Base-by-base conservation (phyloP, 164 flowering plant genomes). In the Umbellularia californica region DNA sequence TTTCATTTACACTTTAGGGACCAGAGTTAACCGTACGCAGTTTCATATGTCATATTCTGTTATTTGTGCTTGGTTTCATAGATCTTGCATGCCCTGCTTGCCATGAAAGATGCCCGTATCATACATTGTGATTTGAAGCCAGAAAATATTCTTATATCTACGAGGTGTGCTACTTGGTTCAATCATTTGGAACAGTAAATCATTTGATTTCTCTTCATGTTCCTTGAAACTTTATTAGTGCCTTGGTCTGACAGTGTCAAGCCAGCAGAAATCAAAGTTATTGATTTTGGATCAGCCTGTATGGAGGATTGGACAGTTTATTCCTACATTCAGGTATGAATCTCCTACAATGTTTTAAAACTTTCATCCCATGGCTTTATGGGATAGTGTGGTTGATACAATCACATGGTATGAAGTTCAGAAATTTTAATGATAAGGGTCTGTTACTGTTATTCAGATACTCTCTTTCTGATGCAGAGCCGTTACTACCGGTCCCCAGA, bases 61-160 rank as follows among this genome's bases (percentile, higher is more conserved):
- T 41, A 41, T 41, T 28, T 62, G 47, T 76, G 25, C 50, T 58
- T 80, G n/a, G 12, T 76, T 70, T 68, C 20, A 27, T 78, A 96
- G 99, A 96, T 96, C 71, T 83, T 96, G 81, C 81, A 83, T 76
- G 99, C 97, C 27, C 77, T 96, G 83, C 84, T 87, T 77, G 84
- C 94, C 58, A 82, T 96, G 88, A 96, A 92, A 86, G 96, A 90
- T 72, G 98, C 97, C 78, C 92, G 92, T 58, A 90, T 96, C 62
- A 96, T 96, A 77, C 99, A 96, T 73, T 96, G 99, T 88, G 99
- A 96, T 90, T 82, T 96, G 84, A 96, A 96, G 88, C 99, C 99
- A 62, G 99, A 96, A 84, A 96, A 96, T 80, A 96, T 96, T 84
- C 99, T 96, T 81, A 77, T 96, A 25, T 89, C 93, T 72, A 83